Base-by-base conservation (phyloP, 441 rosid species). In the Manihot esculenta region DNA sequence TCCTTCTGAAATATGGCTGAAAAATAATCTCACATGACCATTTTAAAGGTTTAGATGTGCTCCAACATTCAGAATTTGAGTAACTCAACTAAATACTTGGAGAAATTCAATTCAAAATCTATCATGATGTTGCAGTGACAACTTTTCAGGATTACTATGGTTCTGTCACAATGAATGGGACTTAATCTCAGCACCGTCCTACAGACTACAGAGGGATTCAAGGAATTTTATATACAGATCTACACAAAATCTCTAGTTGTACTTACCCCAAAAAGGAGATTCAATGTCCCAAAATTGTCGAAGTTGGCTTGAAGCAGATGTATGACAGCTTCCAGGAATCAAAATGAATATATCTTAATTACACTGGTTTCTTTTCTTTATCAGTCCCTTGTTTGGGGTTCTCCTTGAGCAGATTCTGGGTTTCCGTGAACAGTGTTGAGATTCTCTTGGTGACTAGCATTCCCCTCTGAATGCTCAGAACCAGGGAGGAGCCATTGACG, bases 401-500 rank as follows among this genome's bases (percentile, higher is more conserved):
- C 72, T 41, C 15, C 70, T 24, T 77, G 53, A 70, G 68, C 26
- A 24, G 23, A 57, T 74, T 80, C 77, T 4, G 66, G 27, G 58
- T 64, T 76, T 47, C 70, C 68, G 24, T 80, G 5, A 63, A 18
- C 70, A 27, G 76, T 27, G 38, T 61, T 59, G 17, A 33, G 53
- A 6, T 66, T 66, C 18, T 56, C 55, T 42, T 72, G 74, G 67
- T 59, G 65, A 20, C 70, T 76, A 44, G 69, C 35, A 68, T 68
- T 73, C 30, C 55, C 81, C 10, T 14, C 64, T 17, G 74, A 77
- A 61, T 14, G 74, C 42, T 73, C 77, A 20, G 7, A 21, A 21
- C 15, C 72, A 1, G 79, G 77, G 10, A 72, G 47, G 23, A 60
- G 81, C 88, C 84, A 74, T 26, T 65, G 86, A 7, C 45, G 73